Evolutionary conservation across 345 rosid genomes (phyloP).

Genomic region (Salix arbutifolia): DNA sequence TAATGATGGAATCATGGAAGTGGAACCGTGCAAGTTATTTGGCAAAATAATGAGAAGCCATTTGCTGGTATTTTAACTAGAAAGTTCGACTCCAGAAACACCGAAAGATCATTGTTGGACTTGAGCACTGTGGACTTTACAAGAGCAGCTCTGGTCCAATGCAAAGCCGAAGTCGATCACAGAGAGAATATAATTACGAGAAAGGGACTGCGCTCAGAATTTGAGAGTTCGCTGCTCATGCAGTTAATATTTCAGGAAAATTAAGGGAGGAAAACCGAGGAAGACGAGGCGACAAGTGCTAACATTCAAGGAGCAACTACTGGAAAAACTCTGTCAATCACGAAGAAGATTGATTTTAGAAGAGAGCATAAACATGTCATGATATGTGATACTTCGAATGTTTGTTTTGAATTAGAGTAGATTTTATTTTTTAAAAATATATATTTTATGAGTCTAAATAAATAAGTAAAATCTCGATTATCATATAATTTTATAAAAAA

Average conservation of each 20-base stretch:
- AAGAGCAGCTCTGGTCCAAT: not conserved
- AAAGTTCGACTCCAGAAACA: not conserved
- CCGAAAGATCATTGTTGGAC: not conserved
- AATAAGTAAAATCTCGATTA: too few relatives aligned
- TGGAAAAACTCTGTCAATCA: not conserved
- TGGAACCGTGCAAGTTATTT: not conserved
- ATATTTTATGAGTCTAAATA: rapidly evolving
- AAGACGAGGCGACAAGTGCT: not conserved
- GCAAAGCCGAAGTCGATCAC: not conserved
- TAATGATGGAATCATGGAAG: not conserved
- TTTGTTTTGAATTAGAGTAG: too few relatives aligned
- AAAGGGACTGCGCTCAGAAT: not conserved
- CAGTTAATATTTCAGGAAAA: too few relatives aligned
- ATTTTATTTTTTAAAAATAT: too few relatives aligned
- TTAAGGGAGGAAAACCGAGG: not conserved
- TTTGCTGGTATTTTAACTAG: too few relatives aligned
- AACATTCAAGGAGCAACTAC: not conserved
- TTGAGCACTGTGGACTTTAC: not conserved
- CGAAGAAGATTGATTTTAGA: not conserved
- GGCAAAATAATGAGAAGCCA: not conserved
- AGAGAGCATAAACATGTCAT: not conserved
- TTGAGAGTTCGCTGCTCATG: too few relatives aligned
- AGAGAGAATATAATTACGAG: not conserved
- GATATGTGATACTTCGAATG: too few relatives aligned
- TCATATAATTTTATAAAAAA: too few relatives aligned